Conservation (phyloP, 1,139 yeast species). For the Suhomyces guaymorum region DNA sequence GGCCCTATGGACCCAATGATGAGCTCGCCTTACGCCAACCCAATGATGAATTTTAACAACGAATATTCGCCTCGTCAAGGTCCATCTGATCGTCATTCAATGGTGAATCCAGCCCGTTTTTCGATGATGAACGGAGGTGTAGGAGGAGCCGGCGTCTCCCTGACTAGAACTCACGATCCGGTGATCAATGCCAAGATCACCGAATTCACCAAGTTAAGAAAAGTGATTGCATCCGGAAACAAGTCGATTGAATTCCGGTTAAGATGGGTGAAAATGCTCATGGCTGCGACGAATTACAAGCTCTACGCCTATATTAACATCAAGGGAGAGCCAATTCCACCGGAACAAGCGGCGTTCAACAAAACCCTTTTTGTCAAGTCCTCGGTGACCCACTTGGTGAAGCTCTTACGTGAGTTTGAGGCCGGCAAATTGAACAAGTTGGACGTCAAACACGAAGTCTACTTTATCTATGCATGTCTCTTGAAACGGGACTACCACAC, state of each 20-base stretch:
- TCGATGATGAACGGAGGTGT: constrained; percentile 17
- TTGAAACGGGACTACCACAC: constrained; percentile 38
- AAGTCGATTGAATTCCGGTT: constrained; percentile 45
- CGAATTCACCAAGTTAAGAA: constrained; percentile 38
- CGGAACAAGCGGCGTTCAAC: constrained; percentile 34
- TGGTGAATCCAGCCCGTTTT: constrained; percentile 8
- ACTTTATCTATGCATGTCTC: constrained; percentile 42
- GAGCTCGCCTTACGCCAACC: constrained; percentile 18
- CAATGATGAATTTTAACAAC: constrained; percentile 26
- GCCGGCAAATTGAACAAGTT: constrained; percentile 26
- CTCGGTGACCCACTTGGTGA: constrained; percentile 40
- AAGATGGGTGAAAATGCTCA: constrained; percentile 49
- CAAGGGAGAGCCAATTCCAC: constrained; percentile 42
- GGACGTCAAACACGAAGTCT: constrained; percentile 27
- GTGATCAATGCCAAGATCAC: constrained; percentile 35
- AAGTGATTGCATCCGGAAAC: constrained; percentile 45
- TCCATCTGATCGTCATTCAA: constrained; percentile 23
- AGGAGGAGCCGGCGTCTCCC: constrained; percentile 7
- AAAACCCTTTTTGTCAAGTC: constrained; percentile 43
- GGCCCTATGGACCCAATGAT: constrained; percentile 14
- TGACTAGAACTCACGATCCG: constrained; percentile 17
- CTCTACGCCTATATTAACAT: constrained; percentile 46
- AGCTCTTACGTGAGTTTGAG: constrained; percentile 40
- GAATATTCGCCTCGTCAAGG: constrained; percentile 17
- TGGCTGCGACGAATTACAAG: constrained; percentile 42